Percentiles rank a stretch among this genome's conserved stretches.
Evolutionary conservation across 2,329 filamentous ascomycete genomes (phyloP).

Genomic region (Colletotrichum chrysophilum): DNA sequence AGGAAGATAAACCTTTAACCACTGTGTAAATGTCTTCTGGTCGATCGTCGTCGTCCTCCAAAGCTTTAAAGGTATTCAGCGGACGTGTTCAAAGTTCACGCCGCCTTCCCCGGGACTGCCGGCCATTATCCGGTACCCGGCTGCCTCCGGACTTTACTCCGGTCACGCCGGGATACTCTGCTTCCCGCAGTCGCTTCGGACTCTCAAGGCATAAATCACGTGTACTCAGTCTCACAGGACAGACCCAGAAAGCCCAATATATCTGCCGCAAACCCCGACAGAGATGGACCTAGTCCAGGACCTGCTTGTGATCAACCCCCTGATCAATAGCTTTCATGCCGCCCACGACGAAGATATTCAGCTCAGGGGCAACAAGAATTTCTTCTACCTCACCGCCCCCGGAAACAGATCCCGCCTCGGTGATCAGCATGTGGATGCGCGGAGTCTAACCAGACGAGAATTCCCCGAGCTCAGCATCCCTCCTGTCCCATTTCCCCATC

Average conservation of each 20-base stretch:
- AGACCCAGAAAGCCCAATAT: neutral
- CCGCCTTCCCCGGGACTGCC: neutral
- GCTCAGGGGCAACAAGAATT: neutral
- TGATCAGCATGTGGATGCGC: neutral
- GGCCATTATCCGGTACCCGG: neutral
- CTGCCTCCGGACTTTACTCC: neutral
- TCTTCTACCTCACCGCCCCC: no score
- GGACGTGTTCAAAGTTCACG: neutral
- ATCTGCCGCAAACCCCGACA: neutral
- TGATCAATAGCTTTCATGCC: neutral
- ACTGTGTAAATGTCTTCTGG: neutral
- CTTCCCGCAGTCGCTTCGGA: neutral
- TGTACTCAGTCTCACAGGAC: neutral
- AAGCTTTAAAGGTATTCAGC: no score
- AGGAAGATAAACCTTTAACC: neutral
- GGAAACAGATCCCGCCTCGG: no score
- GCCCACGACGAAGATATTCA: neutral
- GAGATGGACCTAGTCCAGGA: neutral
- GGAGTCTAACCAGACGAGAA: neutral
- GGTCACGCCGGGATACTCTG: neutral
- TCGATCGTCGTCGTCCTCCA: neutral
- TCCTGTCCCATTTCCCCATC: rapidly evolving
- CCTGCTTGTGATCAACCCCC: neutral
- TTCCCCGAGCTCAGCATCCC: neutral
- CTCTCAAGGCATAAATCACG: neutral